phyloP scores from a whole-genome alignment of 1,139 yeast genomes.

The Lodderomyces metapsilosis region DNA sequence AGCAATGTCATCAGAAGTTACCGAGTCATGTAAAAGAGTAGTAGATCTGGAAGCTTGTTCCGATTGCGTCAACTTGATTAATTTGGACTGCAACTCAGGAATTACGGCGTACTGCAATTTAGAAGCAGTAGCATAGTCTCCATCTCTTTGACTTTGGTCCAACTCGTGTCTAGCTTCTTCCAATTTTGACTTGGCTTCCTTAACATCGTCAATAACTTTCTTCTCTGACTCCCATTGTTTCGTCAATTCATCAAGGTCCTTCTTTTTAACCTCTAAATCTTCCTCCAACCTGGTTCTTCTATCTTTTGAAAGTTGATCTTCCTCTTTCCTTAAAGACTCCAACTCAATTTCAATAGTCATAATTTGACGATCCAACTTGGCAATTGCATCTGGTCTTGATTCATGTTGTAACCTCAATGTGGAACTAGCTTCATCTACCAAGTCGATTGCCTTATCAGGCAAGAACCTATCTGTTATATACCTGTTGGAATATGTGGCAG shows the following conservation, averaged over 20 bases:
- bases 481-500: slow-evolving; percentile 86
- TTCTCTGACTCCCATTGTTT: slow-evolving; percentile 86
- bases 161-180: slow-evolving; percentile 83
- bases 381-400: slow-evolving; percentile 93
- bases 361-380: slow-evolving; percentile 80
- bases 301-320: slow-evolving; percentile 78
- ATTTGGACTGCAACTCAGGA: slow-evolving; percentile 69
- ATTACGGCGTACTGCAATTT: slow-evolving; percentile 84
- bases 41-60: slow-evolving; percentile 18
- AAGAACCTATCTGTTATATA: slow-evolving; percentile 88
- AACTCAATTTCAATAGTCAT: slow-evolving; percentile 95
- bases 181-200: slow-evolving; percentile 73
- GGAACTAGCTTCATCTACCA: slow-evolving; percentile 97
- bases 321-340: slow-evolving; percentile 89
- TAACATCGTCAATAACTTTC: slow-evolving; percentile 69
- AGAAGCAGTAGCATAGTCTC: slow-evolving; percentile 85
- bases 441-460: slow-evolving; percentile 95
- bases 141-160: slow-evolving; percentile 79
- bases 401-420: slow-evolving; percentile 93
- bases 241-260: slow-evolving; percentile 67
- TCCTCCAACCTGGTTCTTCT: slow-evolving; percentile 65
- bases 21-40: slow-evolving; percentile 79
- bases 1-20: slow-evolving; percentile 91
- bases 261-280: slow-evolving; percentile 60
- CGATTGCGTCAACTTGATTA: slow-evolving; percentile 43